Evolutionary conservation across 371 early-diverging fungal genomes (phyloP).

Genomic region (Rhizopus microsporus): DNA sequence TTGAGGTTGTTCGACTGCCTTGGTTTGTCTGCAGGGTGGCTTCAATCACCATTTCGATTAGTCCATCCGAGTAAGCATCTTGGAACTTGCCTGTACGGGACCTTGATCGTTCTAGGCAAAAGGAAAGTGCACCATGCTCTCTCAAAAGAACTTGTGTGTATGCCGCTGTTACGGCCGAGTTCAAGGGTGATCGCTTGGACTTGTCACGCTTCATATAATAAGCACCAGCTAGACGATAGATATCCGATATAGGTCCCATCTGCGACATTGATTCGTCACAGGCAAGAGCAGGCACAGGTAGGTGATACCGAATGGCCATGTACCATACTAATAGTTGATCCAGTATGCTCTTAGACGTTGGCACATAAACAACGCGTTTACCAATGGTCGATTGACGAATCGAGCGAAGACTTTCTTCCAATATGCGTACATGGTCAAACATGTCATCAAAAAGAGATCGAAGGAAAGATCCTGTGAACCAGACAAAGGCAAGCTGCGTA

Average conservation of each 20-base stretch:
- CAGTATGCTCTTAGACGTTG: slow-evolving; percentile 41
- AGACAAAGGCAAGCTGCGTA: slow-evolving; percentile 50
- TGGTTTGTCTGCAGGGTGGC: slow-evolving; percentile 51
- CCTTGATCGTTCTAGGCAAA: slow-evolving; percentile 41
- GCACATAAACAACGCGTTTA: slow-evolving; percentile 50
- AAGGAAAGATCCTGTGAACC: slow-evolving; percentile 49
- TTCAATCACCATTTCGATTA: slow-evolving; percentile 53
- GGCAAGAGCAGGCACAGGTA: slow-evolving; percentile 52
- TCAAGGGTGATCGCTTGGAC: slow-evolving; percentile 42
- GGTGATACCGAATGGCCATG: slow-evolving; percentile 45
- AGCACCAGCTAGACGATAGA: slow-evolving; percentile 49
- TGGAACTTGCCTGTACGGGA: slow-evolving; percentile 51
- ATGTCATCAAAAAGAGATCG: slow-evolving; percentile 41
- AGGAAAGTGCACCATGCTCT: slow-evolving; percentile 48
- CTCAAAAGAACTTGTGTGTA: slow-evolving; percentile 48
- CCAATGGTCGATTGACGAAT: slow-evolving; percentile 44
- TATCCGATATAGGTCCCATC: slow-evolving; percentile 49
- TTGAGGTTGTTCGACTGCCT: slow-evolving; percentile 6
- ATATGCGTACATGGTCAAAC: slow-evolving; percentile 49
- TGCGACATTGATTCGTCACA: slow-evolving; percentile 50
- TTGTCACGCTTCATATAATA: slow-evolving; percentile 49
- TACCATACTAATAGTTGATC: slow-evolving; percentile 54
- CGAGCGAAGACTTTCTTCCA: slow-evolving; percentile 39
- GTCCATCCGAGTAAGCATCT: slow-evolving; percentile 42
- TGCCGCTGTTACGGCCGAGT: slow-evolving; percentile 50